A percentile compares a stretch with the other conserved stretches of the same genome.
phyloP scores from a whole-genome alignment of 176 grass and related monocot species.

The Lolium rigidum region DNA sequence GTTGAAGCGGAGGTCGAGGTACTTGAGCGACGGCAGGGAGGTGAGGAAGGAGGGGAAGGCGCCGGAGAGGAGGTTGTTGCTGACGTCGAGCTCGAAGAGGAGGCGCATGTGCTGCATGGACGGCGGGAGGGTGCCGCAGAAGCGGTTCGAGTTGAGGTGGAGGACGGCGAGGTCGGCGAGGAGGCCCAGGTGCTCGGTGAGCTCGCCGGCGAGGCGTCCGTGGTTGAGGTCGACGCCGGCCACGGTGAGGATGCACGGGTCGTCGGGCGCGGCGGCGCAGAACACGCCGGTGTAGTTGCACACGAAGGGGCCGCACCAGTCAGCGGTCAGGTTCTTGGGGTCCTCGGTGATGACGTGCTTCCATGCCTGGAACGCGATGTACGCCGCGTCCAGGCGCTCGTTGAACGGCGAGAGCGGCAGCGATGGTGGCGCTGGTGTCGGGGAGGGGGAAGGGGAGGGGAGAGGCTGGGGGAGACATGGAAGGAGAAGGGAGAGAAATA shows the following conservation, averaged over 20 bases:
- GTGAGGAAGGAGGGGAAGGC: constrained; percentile 69
- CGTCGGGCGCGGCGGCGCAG: constrained; percentile 71
- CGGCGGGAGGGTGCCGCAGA: constrained; percentile 55
- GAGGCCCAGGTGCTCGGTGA: constrained; percentile 73
- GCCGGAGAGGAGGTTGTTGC: constrained; percentile 79
- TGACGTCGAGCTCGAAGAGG: constrained; percentile 82
- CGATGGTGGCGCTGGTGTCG: constrained; percentile 30
- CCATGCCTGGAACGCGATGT: constrained; percentile 75
- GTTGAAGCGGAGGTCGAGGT: constrained; percentile 81
- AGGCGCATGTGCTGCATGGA: constrained; percentile 67
- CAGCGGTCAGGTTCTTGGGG: constrained; percentile 70
- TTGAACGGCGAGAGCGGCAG: constrained; percentile 73
- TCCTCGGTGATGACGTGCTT: constrained; percentile 81
- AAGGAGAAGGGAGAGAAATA: constrained; percentile 49
- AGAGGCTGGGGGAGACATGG: constrained; percentile 53
- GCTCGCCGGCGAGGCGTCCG: constrained; percentile 43
- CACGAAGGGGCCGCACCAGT: constrained; percentile 80
- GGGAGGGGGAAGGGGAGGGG: constrained; percentile 49
- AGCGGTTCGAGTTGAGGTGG: constrained; percentile 85
- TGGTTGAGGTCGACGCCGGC: constrained; percentile 84
- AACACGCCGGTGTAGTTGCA: constrained; percentile 89
- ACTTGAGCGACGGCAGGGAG: constrained; percentile 69
- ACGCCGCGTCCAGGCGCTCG: constrained; percentile 69
- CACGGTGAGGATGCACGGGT: constrained; percentile 72
- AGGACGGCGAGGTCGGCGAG: constrained; percentile 70